A percentile compares a stretch with the other conserved stretches of the same genome.
Conservation (phyloP, 192 early-diverging fungal species). For the Geranomyces variabilis region DNA sequence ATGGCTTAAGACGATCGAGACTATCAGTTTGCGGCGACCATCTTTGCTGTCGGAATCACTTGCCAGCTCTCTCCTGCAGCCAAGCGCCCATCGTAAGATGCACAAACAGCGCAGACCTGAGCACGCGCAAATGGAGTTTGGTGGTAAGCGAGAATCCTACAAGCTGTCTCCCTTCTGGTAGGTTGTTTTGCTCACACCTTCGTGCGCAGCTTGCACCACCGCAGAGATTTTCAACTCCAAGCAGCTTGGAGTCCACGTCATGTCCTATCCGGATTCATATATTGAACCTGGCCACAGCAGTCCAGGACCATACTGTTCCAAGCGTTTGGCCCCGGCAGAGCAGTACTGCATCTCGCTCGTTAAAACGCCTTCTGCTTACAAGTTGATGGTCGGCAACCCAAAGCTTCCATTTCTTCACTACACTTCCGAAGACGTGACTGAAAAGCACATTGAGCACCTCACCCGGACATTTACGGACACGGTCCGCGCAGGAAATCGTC, state of each 20-base stretch:
- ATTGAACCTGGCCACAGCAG: no score
- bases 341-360: slow-evolving; percentile 1
- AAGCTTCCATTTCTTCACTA: slow-evolving; percentile 36
- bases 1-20: slow-evolving; percentile 6
- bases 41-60: background rate
- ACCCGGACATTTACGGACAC: background rate
- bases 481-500: background rate
- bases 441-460: slow-evolving; percentile 5
- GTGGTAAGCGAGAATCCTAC: no score
- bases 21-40: background rate
- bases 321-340: background rate
- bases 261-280: no score
- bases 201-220: no score
- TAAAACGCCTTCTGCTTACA: slow-evolving; percentile 5
- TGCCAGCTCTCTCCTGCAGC: background rate
- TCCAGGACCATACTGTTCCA: background rate
- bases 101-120: no score
- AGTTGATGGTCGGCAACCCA: slow-evolving; percentile 12
- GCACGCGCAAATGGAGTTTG: no score
- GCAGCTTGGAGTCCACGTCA: no score
- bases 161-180: no score
- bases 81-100: background rate
- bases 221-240: no score
- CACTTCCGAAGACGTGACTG: slow-evolving; percentile 42
- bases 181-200: no score